Evolutionary conservation across 2,329 filamentous ascomycete genomes (phyloP), one percentile per base, ranked within the genome.

Genomic region (Neonectria magnoliae): DNA sequence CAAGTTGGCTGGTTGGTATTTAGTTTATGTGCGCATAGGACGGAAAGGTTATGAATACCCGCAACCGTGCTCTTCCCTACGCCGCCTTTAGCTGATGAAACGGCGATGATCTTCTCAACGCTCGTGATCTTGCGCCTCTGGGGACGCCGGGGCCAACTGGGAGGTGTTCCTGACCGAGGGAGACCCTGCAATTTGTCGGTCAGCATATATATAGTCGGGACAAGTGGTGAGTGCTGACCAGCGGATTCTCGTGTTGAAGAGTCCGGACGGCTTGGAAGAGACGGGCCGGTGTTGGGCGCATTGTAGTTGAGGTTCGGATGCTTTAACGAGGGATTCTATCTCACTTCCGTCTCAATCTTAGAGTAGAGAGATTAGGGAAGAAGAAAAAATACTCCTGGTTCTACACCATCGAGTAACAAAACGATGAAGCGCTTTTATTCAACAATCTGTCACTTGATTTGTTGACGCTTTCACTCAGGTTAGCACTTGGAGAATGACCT

Each of bases 11-110:
- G 67, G 42, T n/a, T 48, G 13, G 13, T 9, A 9, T 18, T 10
- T n/a, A 69, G 50, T 20, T 16, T 27, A 11, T 57, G 45, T 16
- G 51, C 1, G 27, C 25, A 27, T 29, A 16, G 51, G n/a, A 18
- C 13, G 6, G 20, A 6, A 10, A 27, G 5, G 5, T 25, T 25
- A 31, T 62, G 16, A 60, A 38, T 78, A 93, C 93, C 91, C 64
- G 95, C 91, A 48, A 98, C 90, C 8, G 96, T 99, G 71, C 93
- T 97, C 78, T 99, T 99, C 1, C 96, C 96, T 0, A 99, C 96
- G n/a, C 96, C 96, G 2, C 96, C 96, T 77, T 99, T 99, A 14
- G 96, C 96, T 1, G 94, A 98, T 4, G 94, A 97, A 14, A 99
- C 93, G n/a, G 94, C 94, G 64, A 99, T 88, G n/a, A 98, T 90